These are phyloP conservation scores for Arthrobotrys iridis DNA, from an alignment of 2,329 filamentous ascomycete species.

Conservation along the genomic window DNA sequence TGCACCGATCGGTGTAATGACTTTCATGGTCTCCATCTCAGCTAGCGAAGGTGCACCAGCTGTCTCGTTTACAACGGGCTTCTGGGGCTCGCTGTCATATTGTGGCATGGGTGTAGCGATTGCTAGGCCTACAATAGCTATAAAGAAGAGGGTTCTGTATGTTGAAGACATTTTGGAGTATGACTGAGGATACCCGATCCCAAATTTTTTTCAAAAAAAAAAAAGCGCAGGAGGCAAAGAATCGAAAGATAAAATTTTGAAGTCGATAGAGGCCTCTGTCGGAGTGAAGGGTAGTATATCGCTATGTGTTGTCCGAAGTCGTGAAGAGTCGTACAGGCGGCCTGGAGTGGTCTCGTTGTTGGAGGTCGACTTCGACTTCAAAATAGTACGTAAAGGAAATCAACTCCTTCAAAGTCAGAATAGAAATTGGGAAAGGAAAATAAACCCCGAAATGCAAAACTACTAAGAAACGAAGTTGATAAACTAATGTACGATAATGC, in stretches of 20 bases:
- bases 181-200: conserved; percentile 46
- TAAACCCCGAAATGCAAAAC: conserved; percentile 43
- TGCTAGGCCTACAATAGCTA: conserved; percentile 34
- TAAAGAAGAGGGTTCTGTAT: conserved; percentile 37
- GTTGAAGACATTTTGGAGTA: conserved; percentile 40
- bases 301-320: neutral
- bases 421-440: conserved; percentile 27
- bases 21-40: conserved; percentile 44
- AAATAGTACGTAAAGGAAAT: conserved; percentile 50
- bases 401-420: conserved; percentile 50
- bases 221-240: conserved; percentile 9
- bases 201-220: no score
- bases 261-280: conserved; percentile 9
- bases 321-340: neutral
- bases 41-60: conserved; percentile 35
- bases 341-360: no score
- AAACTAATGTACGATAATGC: conserved; percentile 44
- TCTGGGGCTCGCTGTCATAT: conserved; percentile 35
- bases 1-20: conserved; percentile 40
- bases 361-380: conserved; percentile 15
- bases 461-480: conserved; percentile 38
- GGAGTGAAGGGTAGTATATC: no score
- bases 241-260: neutral
- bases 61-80: conserved; percentile 34
- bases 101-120: conserved; percentile 41